Conservation (phyloP, 2,329 filamentous ascomycete genomes). For the Rutstroemia sp. region DNA sequence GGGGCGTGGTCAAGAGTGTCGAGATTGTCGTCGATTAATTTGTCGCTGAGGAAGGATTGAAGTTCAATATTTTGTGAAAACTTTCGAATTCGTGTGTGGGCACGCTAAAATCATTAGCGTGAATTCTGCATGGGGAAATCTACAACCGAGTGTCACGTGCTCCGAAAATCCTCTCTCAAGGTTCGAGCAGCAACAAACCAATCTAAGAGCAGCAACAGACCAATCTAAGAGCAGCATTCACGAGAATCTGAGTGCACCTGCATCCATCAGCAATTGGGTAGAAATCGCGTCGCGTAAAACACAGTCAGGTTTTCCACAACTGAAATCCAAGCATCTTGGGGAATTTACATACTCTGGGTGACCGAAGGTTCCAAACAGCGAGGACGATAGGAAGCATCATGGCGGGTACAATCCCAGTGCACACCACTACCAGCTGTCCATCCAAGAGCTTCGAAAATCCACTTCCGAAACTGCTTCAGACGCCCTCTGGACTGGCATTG, state of each 20-base stretch:
- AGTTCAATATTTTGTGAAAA: slow-evolving; percentile 3
- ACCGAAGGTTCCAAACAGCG: too few relatives aligned
- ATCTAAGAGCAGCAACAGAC: too few relatives aligned
- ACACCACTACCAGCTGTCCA: not conserved
- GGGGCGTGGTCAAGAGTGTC: slow-evolving; percentile 9
- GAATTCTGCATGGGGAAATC: not conserved
- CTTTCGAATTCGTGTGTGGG: slow-evolving; percentile 6
- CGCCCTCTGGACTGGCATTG: slow-evolving; percentile 80
- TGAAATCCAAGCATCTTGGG: too few relatives aligned
- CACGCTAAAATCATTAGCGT: slow-evolving; percentile 2
- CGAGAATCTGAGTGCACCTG: too few relatives aligned
- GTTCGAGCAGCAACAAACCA: not conserved
- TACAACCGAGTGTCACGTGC: slow-evolving; percentile 6
- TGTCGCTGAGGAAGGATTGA: slow-evolving; percentile 5
- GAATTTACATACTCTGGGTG: too few relatives aligned
- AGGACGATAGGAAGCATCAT: not conserved
- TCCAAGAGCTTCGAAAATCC: slow-evolving; percentile 33
- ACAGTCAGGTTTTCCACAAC: too few relatives aligned
- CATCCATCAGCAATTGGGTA: too few relatives aligned
- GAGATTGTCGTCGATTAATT: slow-evolving; percentile 12
- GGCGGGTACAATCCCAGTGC: not conserved
- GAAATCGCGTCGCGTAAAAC: too few relatives aligned
- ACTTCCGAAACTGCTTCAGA: slow-evolving; percentile 77
- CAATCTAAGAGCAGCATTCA: too few relatives aligned
- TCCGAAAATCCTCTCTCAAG: not conserved